Base-by-base conservation (phyloP, 176 grass and related monocot genomes). In the Cenchrus purpureus region DNA sequence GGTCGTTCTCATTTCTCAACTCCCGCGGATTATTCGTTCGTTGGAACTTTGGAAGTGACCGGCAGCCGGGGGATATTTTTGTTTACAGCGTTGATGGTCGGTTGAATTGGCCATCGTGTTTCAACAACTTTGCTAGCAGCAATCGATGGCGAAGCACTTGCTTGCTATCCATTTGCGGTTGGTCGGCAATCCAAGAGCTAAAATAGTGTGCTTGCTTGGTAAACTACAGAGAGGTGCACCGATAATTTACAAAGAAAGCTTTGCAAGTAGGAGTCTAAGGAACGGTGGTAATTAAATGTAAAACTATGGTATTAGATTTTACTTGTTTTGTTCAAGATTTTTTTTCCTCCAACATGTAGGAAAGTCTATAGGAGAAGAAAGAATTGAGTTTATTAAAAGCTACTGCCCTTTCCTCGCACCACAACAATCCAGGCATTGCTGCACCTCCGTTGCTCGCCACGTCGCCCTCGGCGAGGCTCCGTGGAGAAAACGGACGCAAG, bases 1-100 rank as follows among this genome's bases (percentile, higher is more conserved):
- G 73, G 11, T 9, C 42, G 52, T 19, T 57, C 9, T 10, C 15
- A 60, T 3, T 13, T n/a, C 9, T 11, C 8, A 61, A 25, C n/a
- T 61, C 58, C 57, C 19, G 57, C 17, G 20, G 58, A 58, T 58
- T 58, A 58, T 57, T 57, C 6, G 5, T 58, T 61, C n/a, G 2
- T 71, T 22, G 58, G 28, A 64, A 40, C n/a, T 3, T 71, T 22
- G 58, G 28, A 64, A 40, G 12, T 20, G 25, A 19, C 1, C 11
- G 8, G 19, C 57, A 7, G 19, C n/a, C 8, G n/a, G 4, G 29
- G 34, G 73, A 87, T 82, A 82, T 82, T 77, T 70, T 62, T 12
- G 71, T 82, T 87, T 76, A 82, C 25, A 0, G 7, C 19, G n/a
- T 10, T 52, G 31, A 52, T 65, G 59, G 68, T 3, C 64, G 67